phyloP scores from a whole-genome alignment of 2,329 filamentous ascomycete species.

The Stagonosporopsis vannaccii region DNA sequence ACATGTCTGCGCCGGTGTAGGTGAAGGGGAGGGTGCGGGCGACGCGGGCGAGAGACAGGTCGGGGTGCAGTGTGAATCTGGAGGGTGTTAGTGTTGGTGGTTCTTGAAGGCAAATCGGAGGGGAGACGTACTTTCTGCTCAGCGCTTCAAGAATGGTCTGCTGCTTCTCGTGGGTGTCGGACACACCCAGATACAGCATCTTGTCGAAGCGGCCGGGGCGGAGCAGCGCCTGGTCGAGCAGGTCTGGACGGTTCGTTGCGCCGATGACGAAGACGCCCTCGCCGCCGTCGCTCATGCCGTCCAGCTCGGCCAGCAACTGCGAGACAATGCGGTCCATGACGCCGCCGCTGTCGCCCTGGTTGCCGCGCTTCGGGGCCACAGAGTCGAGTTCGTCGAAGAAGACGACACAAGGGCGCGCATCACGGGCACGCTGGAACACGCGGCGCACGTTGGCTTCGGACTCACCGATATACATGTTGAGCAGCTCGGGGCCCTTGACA shows the following conservation, averaged over 20 bases:
- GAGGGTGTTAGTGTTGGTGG: constrained; percentile 1
- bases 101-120: no score
- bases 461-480: constrained; percentile 97
- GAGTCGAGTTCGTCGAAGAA: constrained; percentile 95
- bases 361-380: constrained; percentile 93
- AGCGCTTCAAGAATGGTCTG: constrained; percentile 91
- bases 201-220: constrained; percentile 95
- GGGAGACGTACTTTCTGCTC: constrained; percentile 81
- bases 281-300: constrained; percentile 95
- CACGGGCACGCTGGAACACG: constrained; percentile 85
- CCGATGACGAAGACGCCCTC: constrained; percentile 93
- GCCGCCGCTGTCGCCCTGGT: constrained; percentile 95
- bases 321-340: constrained; percentile 99
- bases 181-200: constrained; percentile 96
- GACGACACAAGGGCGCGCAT: constrained; percentile 86
- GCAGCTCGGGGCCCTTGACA: constrained; percentile 87
- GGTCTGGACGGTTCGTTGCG: constrained; percentile 91
- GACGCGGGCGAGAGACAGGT: constrained; percentile 76
- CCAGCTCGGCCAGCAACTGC: constrained; percentile 90
- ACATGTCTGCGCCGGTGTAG: constrained; percentile 96
- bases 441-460: constrained; percentile 90
- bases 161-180: constrained; percentile 96
- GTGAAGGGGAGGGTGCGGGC: constrained; percentile 86
- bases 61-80: constrained; percentile 84
- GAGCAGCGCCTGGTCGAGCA: constrained; percentile 88